A percentile compares a stretch with the other conserved stretches of the same genome.
Conservation (phyloP, 2,329 filamentous ascomycete genomes). For the Fusarium marasasianum region DNA sequence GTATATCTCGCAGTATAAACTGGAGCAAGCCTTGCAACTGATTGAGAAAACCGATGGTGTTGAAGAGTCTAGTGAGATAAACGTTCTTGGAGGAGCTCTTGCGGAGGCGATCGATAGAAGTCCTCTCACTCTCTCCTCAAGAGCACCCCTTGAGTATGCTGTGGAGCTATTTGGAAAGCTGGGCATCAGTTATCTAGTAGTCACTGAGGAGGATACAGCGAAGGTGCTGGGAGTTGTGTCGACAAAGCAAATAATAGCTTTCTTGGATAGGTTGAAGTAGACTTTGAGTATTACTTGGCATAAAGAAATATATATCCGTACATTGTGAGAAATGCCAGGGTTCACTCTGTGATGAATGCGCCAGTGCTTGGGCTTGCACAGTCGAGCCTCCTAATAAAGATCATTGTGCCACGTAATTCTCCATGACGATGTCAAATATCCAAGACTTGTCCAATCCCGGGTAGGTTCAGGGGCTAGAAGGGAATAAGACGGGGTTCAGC, state of each 20-base stretch:
- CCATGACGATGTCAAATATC: fast-evolving
- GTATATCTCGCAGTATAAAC: not conserved
- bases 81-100: not conserved
- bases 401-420: not conserved
- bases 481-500: not conserved
- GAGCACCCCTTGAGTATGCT: slow-evolving; percentile 21
- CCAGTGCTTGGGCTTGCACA: not conserved
- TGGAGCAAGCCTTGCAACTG: not conserved
- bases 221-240: slow-evolving; percentile 1
- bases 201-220: slow-evolving; percentile 10
- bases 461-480: not conserved
- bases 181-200: not conserved
- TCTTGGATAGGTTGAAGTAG: not conserved
- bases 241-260: not conserved
- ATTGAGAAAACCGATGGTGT: not conserved
- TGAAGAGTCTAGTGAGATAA: not conserved
- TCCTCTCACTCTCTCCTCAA: not conserved
- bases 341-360: fast-evolving
- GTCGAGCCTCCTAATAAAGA: too few species aligned
- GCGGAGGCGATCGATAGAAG: not conserved
- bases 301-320: too few species aligned
- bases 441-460: not conserved
- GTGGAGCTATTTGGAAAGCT: slow-evolving; percentile 18
- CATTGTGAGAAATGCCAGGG: fast-evolving
- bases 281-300: fast-evolving